A percentile compares a stretch with the other conserved stretches of the same genome.
Evolutionary conservation across 768 basidiomycete genomes (phyloP).

Genomic region (Pleurotus cornucopiae): DNA sequence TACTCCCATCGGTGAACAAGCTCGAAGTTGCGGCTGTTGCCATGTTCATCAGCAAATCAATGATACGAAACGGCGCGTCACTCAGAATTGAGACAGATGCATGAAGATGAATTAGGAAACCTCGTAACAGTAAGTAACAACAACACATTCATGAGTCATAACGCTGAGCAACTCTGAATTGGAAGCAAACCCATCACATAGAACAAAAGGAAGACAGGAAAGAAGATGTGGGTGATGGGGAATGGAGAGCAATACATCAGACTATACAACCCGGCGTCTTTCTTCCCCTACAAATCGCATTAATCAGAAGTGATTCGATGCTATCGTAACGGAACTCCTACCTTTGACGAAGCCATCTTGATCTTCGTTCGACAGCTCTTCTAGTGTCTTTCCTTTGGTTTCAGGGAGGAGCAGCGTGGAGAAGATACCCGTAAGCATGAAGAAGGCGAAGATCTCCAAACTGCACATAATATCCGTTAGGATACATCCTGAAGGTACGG

Average conservation of each 20-base stretch:
- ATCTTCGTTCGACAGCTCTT: slow-evolving; percentile 54
- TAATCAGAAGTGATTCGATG: background rate
- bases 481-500: slow-evolving; percentile 8
- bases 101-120: too few species aligned
- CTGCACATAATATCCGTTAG: slow-evolving; percentile 16
- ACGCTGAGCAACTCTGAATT: too few species aligned
- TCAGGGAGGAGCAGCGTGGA: slow-evolving; percentile 62
- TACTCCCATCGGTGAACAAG: too few species aligned
- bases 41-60: background rate
- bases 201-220: background rate
- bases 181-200: too few species aligned
- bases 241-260: background rate
- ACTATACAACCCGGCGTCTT: background rate
- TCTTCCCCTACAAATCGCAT: background rate
- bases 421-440: slow-evolving; percentile 64
- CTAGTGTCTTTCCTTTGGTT: slow-evolving; percentile 48
- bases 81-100: background rate
- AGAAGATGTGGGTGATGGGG: background rate
- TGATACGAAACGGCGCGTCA: background rate
- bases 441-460: slow-evolving; percentile 60
- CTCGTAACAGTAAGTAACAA: too few species aligned
- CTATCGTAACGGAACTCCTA: background rate
- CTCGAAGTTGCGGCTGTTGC: too few species aligned
- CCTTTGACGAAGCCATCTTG: slow-evolving; percentile 40
- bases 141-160: too few species aligned